These are phyloP conservation scores for Hypoxylon rubiginosum DNA, from an alignment of 2,329 filamentous ascomycete species.

Conservation along the genomic window DNA sequence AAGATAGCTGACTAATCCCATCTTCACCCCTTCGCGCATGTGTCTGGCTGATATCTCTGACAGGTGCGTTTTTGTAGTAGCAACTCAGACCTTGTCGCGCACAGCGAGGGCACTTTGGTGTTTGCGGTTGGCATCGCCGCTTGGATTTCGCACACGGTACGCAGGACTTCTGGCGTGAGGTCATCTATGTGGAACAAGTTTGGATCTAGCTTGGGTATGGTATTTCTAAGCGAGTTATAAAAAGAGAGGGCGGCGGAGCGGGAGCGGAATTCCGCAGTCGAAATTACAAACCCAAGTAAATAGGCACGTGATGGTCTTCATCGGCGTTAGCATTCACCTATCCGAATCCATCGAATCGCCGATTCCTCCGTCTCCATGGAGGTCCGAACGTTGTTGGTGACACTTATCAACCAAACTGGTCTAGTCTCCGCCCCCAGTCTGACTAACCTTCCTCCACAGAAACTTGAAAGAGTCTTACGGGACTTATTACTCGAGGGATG, in stretches of 20 bases:
- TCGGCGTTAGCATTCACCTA: not conserved
- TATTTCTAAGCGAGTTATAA: not conserved
- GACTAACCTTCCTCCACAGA: not conserved
- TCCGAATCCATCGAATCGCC: not conserved
- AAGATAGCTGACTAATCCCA: not conserved
- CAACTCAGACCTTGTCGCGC: constrained; percentile 8
- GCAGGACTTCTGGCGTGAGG: constrained; percentile 23
- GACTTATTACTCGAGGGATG: not conserved
- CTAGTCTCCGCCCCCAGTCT: not conserved
- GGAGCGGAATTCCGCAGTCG: constrained; percentile 1
- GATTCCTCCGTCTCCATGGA: not conserved
- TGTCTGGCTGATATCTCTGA: constrained; percentile 1
- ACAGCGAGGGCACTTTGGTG: constrained; percentile 22
- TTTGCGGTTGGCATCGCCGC: constrained; percentile 24
- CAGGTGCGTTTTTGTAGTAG: constrained; percentile 24
- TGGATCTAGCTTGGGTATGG: not conserved
- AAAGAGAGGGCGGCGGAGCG: not conserved
- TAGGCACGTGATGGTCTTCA: not conserved
- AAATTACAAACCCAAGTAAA: not conserved
- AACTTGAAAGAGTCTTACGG: not conserved
- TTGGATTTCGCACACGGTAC: constrained; percentile 26
- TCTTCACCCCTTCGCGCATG: not conserved
- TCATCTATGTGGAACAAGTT: constrained; percentile 7
- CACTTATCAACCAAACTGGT: not conserved
- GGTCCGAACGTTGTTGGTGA: not conserved